Evolutionary conservation across 768 basidiomycete species (phyloP).

Genomic region (Termitomyces sp.): DNA sequence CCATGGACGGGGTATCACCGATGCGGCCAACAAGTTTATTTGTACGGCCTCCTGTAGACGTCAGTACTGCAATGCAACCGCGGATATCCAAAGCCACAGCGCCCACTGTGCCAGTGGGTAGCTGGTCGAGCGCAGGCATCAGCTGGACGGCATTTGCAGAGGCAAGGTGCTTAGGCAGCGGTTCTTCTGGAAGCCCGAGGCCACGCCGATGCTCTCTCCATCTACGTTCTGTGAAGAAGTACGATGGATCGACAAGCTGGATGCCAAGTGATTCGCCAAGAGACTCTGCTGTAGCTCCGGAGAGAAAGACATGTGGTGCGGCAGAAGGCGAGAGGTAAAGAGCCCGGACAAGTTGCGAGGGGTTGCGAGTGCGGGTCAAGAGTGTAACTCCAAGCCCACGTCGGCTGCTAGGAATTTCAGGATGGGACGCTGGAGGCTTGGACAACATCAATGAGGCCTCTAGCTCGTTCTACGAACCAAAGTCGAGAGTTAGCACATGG

Average conservation of each 20-base stretch:
- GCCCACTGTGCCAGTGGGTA: constrained; percentile 78
- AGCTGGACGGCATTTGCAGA: constrained; percentile 11
- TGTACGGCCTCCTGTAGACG: constrained; percentile 78
- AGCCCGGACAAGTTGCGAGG: constrained; percentile 61
- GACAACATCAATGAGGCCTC: constrained; percentile 81
- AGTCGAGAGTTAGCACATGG: not conserved
- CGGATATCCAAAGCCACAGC: constrained; percentile 74
- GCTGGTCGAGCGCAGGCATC: constrained; percentile 39
- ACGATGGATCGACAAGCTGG: constrained; percentile 62
- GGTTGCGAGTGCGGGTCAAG: constrained; percentile 63
- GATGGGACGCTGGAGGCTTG: constrained; percentile 62
- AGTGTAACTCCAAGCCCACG: constrained; percentile 64
- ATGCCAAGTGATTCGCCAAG: constrained; percentile 52
- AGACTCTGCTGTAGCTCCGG: constrained; percentile 56
- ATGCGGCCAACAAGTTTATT: constrained; percentile 81
- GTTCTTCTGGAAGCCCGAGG: constrained; percentile 68
- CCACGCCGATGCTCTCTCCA: constrained; percentile 77
- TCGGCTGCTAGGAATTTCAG: constrained; percentile 49
- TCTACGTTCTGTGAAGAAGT: constrained; percentile 69
- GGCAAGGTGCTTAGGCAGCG: constrained; percentile 29
- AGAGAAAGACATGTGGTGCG: constrained; percentile 68
- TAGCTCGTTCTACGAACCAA: constrained; percentile 60
- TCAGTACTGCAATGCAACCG: constrained; percentile 68
- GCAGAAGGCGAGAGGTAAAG: constrained; percentile 62
- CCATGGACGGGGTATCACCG: constrained; percentile 80